These are phyloP conservation scores for Geranomyces variabilis DNA, from an alignment of 192 early-diverging fungal species.

Conservation along the genomic window DNA sequence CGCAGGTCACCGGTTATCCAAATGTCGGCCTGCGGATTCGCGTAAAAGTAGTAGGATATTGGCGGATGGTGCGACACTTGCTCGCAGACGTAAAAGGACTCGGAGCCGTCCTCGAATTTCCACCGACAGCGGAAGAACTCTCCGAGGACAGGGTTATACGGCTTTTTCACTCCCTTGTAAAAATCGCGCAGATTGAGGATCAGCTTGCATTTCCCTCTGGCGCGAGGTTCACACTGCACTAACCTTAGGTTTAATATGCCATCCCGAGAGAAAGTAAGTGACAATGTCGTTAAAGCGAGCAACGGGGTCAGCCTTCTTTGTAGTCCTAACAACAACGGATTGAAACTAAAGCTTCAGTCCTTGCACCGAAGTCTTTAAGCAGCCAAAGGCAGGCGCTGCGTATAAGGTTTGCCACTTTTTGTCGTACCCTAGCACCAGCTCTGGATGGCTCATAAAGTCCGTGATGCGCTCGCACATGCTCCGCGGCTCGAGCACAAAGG, in stretches of 20 bases:
- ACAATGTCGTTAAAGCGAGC: constrained; percentile 82
- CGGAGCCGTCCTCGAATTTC: constrained; percentile 38
- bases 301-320: constrained; percentile 67
- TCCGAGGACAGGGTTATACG: constrained; percentile 93
- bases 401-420: neutral
- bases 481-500: constrained; percentile 92
- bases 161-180: constrained; percentile 88
- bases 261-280: constrained; percentile 85
- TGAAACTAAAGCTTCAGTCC: neutral
- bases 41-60: constrained; percentile 73
- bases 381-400: neutral
- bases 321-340: constrained; percentile 58
- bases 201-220: neutral
- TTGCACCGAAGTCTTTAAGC: constrained; percentile 7
- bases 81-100: constrained; percentile 74
- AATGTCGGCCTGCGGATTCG: constrained; percentile 79
- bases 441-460: constrained; percentile 93
- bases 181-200: neutral
- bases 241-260: constrained; percentile 92
- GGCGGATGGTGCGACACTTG: constrained; percentile 97
- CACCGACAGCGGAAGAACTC: constrained; percentile 88
- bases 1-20: constrained; percentile 78
- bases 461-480: constrained; percentile 94
- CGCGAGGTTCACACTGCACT: neutral
- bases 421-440: constrained; percentile 54